Evolutionary conservation across 2,329 filamentous ascomycete species (phyloP), one percentile per base, ranked within the genome.

Genomic region (Penicillium hordei): DNA sequence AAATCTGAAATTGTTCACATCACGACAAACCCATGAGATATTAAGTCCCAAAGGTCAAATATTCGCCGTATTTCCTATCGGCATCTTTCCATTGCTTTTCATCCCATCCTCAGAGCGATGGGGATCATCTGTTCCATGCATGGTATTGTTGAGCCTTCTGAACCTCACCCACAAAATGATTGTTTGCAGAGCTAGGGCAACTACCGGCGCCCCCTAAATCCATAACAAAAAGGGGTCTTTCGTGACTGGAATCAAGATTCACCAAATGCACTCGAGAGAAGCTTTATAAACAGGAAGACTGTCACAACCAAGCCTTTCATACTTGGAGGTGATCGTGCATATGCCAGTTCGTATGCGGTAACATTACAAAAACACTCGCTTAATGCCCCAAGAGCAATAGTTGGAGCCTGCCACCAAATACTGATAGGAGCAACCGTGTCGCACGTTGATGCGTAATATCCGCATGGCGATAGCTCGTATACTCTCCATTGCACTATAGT

Each of bases 131-230:
- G 15, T 27, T 36, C 17, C 21, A 12, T 36, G 15, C 9, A 48
- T 5, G 9, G 8, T 13, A n/a, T 80, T 65, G 50, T 83, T 79
- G 29, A 83, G 66, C 45, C 76, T 66, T 29, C 70, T 74, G 63
- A 82, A 81, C 25, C 75, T 68, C 68, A 74, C 78, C 69, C 74
- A 80, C 65, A 83, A 83, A 52, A 82, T 64, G 27, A 79, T 64
- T 0, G 78, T 81, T 65, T 83, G 77, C 4, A 78, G 68, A 39
- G 72, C 75, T 2, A 82, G 74, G 7, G 77, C 80, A 44, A 83
- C 80, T 3, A 78, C 77, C 3, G 80, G 79, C 23, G 78, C 81
- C 4, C 72, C 78, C 73, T 79, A 81, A 12, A 79, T 63, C 78
- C 78, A 82, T 27, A 79, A 73, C 8, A 83, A 70, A 56, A 78